Percentiles rank a stretch among this genome's conserved stretches.
Conservation (phyloP, 2,329 filamentous ascomycete genomes). For the Emericellopsis cladophorae region DNA sequence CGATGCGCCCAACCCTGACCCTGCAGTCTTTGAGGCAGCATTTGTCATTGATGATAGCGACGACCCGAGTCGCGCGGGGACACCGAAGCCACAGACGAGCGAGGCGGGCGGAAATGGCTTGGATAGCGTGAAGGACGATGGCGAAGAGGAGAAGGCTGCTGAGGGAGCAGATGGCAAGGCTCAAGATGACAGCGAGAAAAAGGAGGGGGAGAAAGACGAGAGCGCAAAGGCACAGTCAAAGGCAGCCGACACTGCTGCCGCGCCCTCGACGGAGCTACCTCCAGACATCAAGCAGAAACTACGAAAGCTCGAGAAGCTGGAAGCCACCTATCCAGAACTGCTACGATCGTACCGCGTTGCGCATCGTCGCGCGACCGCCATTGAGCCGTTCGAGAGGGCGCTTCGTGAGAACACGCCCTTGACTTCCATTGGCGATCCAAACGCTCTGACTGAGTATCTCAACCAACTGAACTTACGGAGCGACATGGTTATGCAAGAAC, state of each 20-base stretch:
- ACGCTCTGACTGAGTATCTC: conserved; percentile 77
- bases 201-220: conserved; percentile 6
- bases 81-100: conserved; percentile 34
- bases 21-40: conserved; percentile 74
- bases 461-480: conserved; percentile 75
- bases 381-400: conserved; percentile 86
- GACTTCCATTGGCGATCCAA: conserved; percentile 75
- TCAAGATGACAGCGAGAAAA: conserved; percentile 10
- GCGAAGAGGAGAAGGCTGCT: conserved; percentile 3
- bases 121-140: conserved; percentile 7
- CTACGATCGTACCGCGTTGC: conserved; percentile 85
- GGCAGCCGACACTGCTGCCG: conserved; percentile 1
- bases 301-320: conserved; percentile 79
- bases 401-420: conserved; percentile 88
- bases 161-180: conserved; percentile 5
- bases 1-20: conserved; percentile 51
- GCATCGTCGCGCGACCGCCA: conserved; percentile 72
- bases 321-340: conserved; percentile 78
- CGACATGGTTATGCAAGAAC: conserved; percentile 88
- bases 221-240: conserved; percentile 5
- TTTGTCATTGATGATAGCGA: conserved; percentile 83
- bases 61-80: conserved; percentile 46
- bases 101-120: conserved; percentile 16
- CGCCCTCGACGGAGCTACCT: conserved; percentile 42
- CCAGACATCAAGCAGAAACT: conserved; percentile 65